phyloP scores from a whole-genome alignment of 345 rosid genomes.

The Lepidium africanum region DNA sequence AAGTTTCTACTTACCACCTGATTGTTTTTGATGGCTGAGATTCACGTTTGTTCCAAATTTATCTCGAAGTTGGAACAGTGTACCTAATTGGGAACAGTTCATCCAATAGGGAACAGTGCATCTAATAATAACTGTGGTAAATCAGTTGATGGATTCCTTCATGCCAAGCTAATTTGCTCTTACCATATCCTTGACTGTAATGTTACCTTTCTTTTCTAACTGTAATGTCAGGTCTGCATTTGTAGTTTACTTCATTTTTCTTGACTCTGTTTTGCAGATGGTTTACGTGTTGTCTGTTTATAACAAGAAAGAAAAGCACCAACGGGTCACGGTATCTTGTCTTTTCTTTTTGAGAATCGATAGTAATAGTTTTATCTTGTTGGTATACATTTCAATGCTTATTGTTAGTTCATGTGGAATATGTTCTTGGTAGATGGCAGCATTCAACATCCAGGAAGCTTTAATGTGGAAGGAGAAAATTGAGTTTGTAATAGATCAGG shows the following conservation, averaged over 20 bases:
- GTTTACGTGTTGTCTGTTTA: constrained; percentile 86
- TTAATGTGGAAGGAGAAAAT: constrained; percentile 88
- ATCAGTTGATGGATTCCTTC: background rate
- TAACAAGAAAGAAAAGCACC: constrained; percentile 89
- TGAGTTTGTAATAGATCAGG: constrained; percentile 93
- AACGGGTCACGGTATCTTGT: constrained; percentile 69
- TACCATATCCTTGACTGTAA: background rate
- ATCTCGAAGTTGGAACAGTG: background rate
- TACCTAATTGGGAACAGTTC: background rate
- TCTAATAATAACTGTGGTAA: background rate
- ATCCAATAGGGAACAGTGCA: background rate
- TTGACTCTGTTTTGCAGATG: constrained; percentile 57
- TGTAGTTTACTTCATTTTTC: background rate
- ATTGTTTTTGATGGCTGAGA: background rate
- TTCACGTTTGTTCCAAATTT: background rate
- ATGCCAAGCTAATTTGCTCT: background rate
- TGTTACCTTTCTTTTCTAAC: background rate
- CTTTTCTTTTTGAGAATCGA: constrained; percentile 1
- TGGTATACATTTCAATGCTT: constrained; percentile 6
- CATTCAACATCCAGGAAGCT: constrained; percentile 97
- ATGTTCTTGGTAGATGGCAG: constrained; percentile 81
- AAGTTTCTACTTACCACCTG: background rate
- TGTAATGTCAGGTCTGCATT: background rate
- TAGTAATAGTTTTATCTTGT: background rate
- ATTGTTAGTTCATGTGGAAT: constrained; percentile 23